A percentile compares a stretch with the other conserved stretches of the same genome.
Evolutionary conservation across 768 basidiomycete species (phyloP).

Genomic region (Boletales sp.): DNA sequence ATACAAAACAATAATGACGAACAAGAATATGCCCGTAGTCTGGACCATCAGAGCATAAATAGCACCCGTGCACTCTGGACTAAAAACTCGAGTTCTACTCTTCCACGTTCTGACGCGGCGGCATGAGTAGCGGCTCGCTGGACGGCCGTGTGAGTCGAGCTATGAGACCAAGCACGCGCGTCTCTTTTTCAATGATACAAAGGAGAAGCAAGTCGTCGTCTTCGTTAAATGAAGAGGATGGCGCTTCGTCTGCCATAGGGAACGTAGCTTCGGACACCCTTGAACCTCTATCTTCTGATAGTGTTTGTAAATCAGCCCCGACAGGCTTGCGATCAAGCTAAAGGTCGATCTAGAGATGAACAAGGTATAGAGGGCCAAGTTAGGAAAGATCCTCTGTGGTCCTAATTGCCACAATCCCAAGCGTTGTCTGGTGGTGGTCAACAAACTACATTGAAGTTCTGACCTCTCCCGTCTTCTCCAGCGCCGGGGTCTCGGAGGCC

Average conservation of each 20-base stretch:
- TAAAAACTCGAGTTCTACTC: conserved; percentile 6
- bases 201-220: not conserved
- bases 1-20: too few relatives aligned
- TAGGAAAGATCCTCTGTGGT: conserved; percentile 5
- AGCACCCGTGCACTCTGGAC: not conserved
- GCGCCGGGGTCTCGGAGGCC: too few relatives aligned
- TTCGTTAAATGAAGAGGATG: too few relatives aligned
- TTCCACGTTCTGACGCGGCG: not conserved
- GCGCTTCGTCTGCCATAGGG: too few relatives aligned
- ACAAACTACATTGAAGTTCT: too few relatives aligned
- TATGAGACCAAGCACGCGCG: not conserved
- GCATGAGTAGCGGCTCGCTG: conserved; percentile 5
- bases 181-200: not conserved
- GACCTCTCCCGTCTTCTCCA: too few relatives aligned
- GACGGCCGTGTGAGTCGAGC: conserved; percentile 7
- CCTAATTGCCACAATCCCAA: conserved; percentile 7
- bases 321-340: conserved; percentile 4
- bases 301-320: too few relatives aligned
- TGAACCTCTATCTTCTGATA: too few relatives aligned
- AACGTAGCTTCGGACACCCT: too few relatives aligned
- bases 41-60: conserved; percentile 8
- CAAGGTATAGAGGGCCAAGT: not conserved
- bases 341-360: conserved; percentile 11
- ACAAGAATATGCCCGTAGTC: too few relatives aligned
- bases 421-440: too few relatives aligned